Evolutionary conservation across 2,329 filamentous ascomycete species (phyloP).

Genomic region (Tolypocladium ovalisporum): DNA sequence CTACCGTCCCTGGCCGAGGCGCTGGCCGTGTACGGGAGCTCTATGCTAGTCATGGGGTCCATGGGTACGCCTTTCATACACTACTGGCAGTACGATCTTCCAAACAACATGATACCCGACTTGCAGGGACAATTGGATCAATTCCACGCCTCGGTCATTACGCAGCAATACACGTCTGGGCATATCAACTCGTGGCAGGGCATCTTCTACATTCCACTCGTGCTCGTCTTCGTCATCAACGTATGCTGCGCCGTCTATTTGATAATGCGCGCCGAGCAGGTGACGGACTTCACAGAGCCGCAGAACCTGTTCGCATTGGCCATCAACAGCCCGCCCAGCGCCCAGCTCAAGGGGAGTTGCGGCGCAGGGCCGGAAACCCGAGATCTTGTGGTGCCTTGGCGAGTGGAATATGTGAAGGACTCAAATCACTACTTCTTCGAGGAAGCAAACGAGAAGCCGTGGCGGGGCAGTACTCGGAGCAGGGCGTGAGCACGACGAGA

Average conservation of each 20-base stretch:
- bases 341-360: slow-evolving; percentile 25
- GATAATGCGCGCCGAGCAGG: slow-evolving; percentile 41
- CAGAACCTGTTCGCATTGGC: slow-evolving; percentile 64
- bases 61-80: slow-evolving; percentile 50
- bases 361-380: slow-evolving; percentile 22
- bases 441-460: slow-evolving; percentile 18
- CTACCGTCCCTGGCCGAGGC: slow-evolving; percentile 65
- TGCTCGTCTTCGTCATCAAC: slow-evolving; percentile 57
- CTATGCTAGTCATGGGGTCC: slow-evolving; percentile 51
- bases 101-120: slow-evolving; percentile 22
- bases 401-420: slow-evolving; percentile 24
- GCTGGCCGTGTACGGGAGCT: slow-evolving; percentile 57
- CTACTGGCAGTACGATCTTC: slow-evolving; percentile 34
- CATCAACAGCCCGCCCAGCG: slow-evolving; percentile 43
- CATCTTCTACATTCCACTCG: slow-evolving; percentile 56
- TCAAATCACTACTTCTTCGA: slow-evolving; percentile 33
- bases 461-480: slow-evolving; percentile 12
- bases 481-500: slow-evolving; percentile 22
- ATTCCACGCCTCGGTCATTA: slow-evolving; percentile 54
- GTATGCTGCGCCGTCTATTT: slow-evolving; percentile 53
- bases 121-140: slow-evolving; percentile 34
- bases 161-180: slow-evolving; percentile 61
- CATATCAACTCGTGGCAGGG: slow-evolving; percentile 49
- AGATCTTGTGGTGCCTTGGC: slow-evolving; percentile 29
- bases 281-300: slow-evolving; percentile 72